These are phyloP conservation scores for Pterocarpus macrocarpus DNA, from an alignment of 306 rosid genomes.

Conservation along the genomic window DNA sequence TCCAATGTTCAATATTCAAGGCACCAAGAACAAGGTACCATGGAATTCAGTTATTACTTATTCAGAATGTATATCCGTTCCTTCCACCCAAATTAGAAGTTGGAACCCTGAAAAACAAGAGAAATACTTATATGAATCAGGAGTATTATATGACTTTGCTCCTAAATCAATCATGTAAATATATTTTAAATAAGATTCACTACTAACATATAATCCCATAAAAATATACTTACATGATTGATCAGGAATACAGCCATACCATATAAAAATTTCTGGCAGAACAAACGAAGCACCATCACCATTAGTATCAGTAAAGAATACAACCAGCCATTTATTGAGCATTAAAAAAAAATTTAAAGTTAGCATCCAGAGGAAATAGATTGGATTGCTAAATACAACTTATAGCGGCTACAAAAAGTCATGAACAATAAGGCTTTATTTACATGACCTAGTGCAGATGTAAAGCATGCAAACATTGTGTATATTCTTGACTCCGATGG, in stretches of 20 bases:
- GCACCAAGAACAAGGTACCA: constrained; percentile 32
- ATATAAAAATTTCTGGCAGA: constrained; percentile 33
- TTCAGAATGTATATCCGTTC: constrained; percentile 83
- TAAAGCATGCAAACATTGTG: constrained; percentile 89
- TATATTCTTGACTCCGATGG: constrained; percentile 80
- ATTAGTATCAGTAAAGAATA: neutral
- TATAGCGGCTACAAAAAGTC: constrained; percentile 42
- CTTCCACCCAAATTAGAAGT: constrained; percentile 67
- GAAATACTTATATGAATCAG: too few species aligned
- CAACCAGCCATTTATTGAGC: too few species aligned
- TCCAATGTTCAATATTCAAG: constrained; percentile 3
- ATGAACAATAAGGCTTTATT: constrained; percentile 59
- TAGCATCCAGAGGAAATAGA: too few species aligned
- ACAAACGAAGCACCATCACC: constrained; percentile 46
- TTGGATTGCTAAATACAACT: neutral
- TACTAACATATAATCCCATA: too few species aligned
- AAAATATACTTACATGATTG: too few species aligned
- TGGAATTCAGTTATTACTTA: neutral
- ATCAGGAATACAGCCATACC: too few species aligned
- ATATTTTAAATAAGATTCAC: too few species aligned
- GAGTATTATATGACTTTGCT: too few species aligned
- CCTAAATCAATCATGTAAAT: too few species aligned
- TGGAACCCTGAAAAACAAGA: constrained; percentile 62
- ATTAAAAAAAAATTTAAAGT: too few species aligned
- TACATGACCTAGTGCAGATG: constrained; percentile 89